Percentiles rank a stretch among this genome's conserved stretches.
phyloP scores from a whole-genome alignment of 768 basidiomycete species.

The Amanita exitialis region DNA sequence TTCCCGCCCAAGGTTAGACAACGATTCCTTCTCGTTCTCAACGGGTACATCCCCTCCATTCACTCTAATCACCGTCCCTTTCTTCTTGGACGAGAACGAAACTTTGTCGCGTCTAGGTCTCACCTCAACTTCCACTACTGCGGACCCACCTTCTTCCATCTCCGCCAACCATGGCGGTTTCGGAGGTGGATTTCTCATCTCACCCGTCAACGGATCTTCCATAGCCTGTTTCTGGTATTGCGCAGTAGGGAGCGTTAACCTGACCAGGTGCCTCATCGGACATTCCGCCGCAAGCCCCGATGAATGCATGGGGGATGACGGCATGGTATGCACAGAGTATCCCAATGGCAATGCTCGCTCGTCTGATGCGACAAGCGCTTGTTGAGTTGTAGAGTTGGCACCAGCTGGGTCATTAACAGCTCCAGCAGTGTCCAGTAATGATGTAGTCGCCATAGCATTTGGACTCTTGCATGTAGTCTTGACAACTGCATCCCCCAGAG shows the following conservation, averaged over 20 bases:
- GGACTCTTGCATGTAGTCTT: conserved; percentile 8
- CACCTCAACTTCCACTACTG: conserved; percentile 45
- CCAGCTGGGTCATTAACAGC: background rate
- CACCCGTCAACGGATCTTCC: conserved; percentile 72
- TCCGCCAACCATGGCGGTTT: conserved; percentile 73
- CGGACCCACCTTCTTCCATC: conserved; percentile 17
- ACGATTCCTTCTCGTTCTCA: conserved; percentile 65
- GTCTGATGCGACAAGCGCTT: background rate
- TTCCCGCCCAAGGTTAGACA: conserved; percentile 63
- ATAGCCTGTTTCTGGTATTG: conserved; percentile 70
- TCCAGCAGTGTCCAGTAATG: background rate
- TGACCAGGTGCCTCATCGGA: conserved; percentile 65
- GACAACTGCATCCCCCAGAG: conserved; percentile 14
- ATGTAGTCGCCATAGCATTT: background rate
- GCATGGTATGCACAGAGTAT: conserved; percentile 63
- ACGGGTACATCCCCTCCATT: conserved; percentile 48
- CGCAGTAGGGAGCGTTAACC: conserved; percentile 74
- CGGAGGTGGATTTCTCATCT: conserved; percentile 44
- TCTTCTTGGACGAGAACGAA: conserved; percentile 12
- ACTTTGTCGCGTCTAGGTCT: conserved; percentile 25
- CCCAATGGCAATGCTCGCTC: conserved; percentile 36
- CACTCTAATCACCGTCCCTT: conserved; percentile 25
- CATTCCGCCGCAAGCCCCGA: conserved; percentile 43
- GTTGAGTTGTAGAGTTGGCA: conserved; percentile 4
- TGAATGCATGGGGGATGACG: conserved; percentile 74